A percentile compares a stretch with the other conserved stretches of the same genome.
Evolutionary conservation across 805 yeast genomes (phyloP).

Genomic region (Starmerella roubikii): DNA sequence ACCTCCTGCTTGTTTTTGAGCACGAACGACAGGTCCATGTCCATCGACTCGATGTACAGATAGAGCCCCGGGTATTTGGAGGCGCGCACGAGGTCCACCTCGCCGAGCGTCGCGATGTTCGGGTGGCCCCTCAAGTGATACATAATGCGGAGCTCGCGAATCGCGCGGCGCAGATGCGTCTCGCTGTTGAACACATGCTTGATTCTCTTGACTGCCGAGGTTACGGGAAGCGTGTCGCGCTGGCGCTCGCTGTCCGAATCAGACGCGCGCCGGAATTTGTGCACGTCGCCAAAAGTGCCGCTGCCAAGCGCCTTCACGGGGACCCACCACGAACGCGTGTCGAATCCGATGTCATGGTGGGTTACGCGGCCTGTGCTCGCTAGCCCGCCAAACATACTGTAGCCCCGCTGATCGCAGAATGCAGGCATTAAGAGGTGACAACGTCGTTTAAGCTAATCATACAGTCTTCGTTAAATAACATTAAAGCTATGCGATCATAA

Average conservation of each 20-base stretch:
- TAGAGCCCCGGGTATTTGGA: conserved; percentile 75
- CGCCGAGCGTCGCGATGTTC: conserved; percentile 61
- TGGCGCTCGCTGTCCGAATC: not conserved
- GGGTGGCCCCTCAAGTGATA: conserved; percentile 72
- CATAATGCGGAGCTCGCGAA: conserved; percentile 73
- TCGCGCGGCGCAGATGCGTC: conserved; percentile 60
- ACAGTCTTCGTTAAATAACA: no score
- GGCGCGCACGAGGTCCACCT: conserved; percentile 52
- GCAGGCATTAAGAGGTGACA: no score
- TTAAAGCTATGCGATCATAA: no score
- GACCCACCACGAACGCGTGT: conserved; percentile 9
- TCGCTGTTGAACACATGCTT: conserved; percentile 54
- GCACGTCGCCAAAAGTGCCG: conserved; percentile 23
- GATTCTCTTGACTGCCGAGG: conserved; percentile 70
- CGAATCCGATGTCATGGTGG: conserved; percentile 8
- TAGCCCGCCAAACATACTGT: no score
- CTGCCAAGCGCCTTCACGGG: conserved; percentile 17
- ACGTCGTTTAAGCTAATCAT: no score
- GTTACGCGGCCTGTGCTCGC: conserved; percentile 14
- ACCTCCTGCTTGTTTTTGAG: conserved; percentile 44
- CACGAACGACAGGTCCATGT: conserved; percentile 69
- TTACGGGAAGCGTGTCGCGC: not conserved
- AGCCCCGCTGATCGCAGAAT: no score
- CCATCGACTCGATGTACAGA: conserved; percentile 76
- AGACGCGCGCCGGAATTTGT: conserved; percentile 10